Evolutionary conservation across 352 stramenopile species (phyloP), one percentile per base, ranked within the genome.

Genomic region (Pythium biforme): DNA sequence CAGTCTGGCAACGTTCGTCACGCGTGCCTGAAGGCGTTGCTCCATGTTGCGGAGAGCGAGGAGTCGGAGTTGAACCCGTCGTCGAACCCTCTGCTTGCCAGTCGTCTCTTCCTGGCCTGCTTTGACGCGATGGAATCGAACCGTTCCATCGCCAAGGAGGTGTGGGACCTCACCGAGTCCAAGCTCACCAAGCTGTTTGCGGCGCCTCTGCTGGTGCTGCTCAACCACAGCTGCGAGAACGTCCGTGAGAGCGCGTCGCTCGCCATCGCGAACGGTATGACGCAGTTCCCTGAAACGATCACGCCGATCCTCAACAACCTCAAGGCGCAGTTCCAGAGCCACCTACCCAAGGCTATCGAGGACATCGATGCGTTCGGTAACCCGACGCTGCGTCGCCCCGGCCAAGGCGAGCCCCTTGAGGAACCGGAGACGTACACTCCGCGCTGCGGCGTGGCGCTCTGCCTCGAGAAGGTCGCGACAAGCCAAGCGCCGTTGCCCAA

Each of bases 191-290:
- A 75, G 40, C 66, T 86, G 12, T 92, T 87, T 59, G 83, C 82
- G 0, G 83, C 74, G 1, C 74, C 77, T 5, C 52, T 96, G 43
- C 73, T 94, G 14, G 69, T 76, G 37, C 59, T 97, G 50, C 66
- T 97, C 7, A 85, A 86, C 57, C 89, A 97, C 70, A 51, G 67
- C 14, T 74, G 88, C 48, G 69, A 56, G 25, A 90, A 90, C 50
- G 86, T 96, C 5, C 88, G 89, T 33, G 81, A 90, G 59, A 89
- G 79, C 8, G 88, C 88, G 11, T 81, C 82, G 34, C 73, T 88
- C 19, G 86, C 87, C 20, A 76, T 97, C 33, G 88, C 88, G 3
- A 74, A 88, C 27, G 89, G 83, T 39, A 88, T 96, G 81, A 76
- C 75, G 43, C 82, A 88, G 58, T 94, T 90, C 74, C 83, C 84